phyloP scores from a whole-genome alignment of 2,329 filamentous ascomycete species.

The Fusarium tuaranense region DNA sequence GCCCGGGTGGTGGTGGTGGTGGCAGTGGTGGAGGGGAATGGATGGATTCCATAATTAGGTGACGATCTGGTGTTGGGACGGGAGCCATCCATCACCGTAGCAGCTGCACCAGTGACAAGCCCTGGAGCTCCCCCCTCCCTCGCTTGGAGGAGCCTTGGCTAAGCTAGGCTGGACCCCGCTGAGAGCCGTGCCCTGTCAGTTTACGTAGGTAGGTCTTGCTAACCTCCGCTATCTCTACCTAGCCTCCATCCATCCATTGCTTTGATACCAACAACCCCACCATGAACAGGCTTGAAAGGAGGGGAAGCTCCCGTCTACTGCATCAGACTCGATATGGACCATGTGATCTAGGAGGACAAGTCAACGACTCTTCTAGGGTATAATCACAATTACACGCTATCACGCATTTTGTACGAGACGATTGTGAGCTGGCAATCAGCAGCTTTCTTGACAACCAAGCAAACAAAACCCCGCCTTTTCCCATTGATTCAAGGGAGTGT shows the following conservation, averaged over 20 bases:
- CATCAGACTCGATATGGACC: conserved; percentile 1
- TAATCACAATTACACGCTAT: background rate
- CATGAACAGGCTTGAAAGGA: conserved; percentile 1
- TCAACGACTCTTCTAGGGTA: background rate
- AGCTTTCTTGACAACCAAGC: background rate
- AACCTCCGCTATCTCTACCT: background rate
- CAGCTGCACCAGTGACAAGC: conserved; percentile 15
- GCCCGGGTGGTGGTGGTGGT: background rate
- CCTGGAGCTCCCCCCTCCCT: conserved; percentile 23
- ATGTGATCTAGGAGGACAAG: background rate
- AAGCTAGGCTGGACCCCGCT: conserved; percentile 27
- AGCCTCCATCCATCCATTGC: background rate
- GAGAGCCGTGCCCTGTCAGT: conserved; percentile 30
- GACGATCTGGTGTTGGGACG: conserved; percentile 32
- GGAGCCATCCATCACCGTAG: background rate
- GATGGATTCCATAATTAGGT: conserved; percentile 19
- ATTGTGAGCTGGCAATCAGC: background rate
- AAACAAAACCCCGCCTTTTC: background rate
- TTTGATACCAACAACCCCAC: conserved; percentile 1
- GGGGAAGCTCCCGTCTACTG: conserved; percentile 13
- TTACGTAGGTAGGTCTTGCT: background rate
- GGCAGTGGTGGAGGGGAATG: conserved; percentile 16
- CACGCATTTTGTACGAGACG: background rate
- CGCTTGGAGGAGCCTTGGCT: conserved; percentile 16
- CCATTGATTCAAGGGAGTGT: background rate